Conservation (phyloP, 2,329 filamentous ascomycete genomes). For the Chrysosporium queenslandicum region DNA sequence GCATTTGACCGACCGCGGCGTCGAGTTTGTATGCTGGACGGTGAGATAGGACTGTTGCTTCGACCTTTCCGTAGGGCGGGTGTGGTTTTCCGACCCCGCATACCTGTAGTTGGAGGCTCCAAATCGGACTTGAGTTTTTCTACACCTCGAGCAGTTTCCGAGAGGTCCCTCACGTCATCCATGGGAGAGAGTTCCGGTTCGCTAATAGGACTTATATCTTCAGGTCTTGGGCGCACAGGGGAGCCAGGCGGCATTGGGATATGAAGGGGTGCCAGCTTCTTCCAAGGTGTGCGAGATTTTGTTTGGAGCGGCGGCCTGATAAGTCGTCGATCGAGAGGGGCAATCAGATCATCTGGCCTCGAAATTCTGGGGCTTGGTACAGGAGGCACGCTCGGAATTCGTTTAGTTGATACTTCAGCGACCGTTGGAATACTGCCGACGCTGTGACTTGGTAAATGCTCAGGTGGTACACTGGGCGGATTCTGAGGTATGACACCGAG, state of each 20-base stretch:
- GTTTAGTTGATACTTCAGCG: background rate
- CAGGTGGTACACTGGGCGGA: background rate
- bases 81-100: slow-evolving; percentile 18
- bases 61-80: slow-evolving; percentile 9
- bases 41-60: slow-evolving; percentile 17
- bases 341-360: background rate
- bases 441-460: slow-evolving; percentile 7
- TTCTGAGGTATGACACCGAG: background rate
- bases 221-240: slow-evolving; percentile 32
- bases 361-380: background rate
- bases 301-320: slow-evolving; percentile 31
- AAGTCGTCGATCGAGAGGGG: slow-evolving; percentile 23
- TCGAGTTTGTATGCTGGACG: slow-evolving; percentile 29
- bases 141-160: background rate
- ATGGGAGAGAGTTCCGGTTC: slow-evolving; percentile 32
- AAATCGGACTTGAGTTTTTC: background rate
- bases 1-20: slow-evolving; percentile 30
- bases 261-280: slow-evolving; percentile 27
- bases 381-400: background rate
- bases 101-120: background rate
- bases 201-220: slow-evolving; percentile 40
- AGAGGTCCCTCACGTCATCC: background rate
- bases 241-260: slow-evolving; percentile 30
- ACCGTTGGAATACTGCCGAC: background rate
- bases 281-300: slow-evolving; percentile 38